phyloP scores from a whole-genome alignment of 768 basidiomycete species.

The Gloeophyllum trabeum region DNA sequence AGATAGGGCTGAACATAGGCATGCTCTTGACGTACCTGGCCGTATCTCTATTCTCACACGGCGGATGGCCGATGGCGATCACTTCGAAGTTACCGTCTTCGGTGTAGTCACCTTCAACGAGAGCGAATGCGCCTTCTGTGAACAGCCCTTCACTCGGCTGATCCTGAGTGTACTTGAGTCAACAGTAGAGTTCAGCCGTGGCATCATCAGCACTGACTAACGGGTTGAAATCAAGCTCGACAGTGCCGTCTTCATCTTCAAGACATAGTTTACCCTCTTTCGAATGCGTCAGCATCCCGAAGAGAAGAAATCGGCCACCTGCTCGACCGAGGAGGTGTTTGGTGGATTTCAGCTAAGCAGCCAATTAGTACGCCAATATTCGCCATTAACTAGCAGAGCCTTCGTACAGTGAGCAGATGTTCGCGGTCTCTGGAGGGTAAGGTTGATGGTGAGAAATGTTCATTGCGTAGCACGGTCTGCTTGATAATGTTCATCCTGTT shows the following conservation, averaged over 20 bases:
- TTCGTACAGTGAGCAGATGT: slow-evolving; percentile 73
- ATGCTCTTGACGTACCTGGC: slow-evolving; percentile 45
- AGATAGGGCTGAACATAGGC: slow-evolving; percentile 7
- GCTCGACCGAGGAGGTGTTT: slow-evolving; percentile 91
- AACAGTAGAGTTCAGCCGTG: no score
- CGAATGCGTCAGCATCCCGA: slow-evolving; percentile 85
- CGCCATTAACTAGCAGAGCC: not conserved
- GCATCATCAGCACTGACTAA: slow-evolving; percentile 51
- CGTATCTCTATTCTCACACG: slow-evolving; percentile 80
- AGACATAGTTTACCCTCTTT: slow-evolving; percentile 87
- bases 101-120: slow-evolving; percentile 95
- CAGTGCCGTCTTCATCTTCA: slow-evolving; percentile 88
- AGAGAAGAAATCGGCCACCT: slow-evolving; percentile 81
- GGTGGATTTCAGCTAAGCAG: slow-evolving; percentile 74
- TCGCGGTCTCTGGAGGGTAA: slow-evolving; percentile 82
- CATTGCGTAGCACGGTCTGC: slow-evolving; percentile 88
- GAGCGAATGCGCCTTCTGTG: slow-evolving; percentile 90
- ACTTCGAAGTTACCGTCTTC: slow-evolving; percentile 83
- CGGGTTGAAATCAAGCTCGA: slow-evolving; percentile 80
- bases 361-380: not conserved
- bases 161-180: slow-evolving; percentile 31
- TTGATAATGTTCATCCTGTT: slow-evolving; percentile 86
- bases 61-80: slow-evolving; percentile 93
- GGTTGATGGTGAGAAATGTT: slow-evolving; percentile 95
- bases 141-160: slow-evolving; percentile 93